These are phyloP conservation scores for Garcia nutans DNA, from an alignment of 345 rosid species.

Conservation along the genomic window DNA sequence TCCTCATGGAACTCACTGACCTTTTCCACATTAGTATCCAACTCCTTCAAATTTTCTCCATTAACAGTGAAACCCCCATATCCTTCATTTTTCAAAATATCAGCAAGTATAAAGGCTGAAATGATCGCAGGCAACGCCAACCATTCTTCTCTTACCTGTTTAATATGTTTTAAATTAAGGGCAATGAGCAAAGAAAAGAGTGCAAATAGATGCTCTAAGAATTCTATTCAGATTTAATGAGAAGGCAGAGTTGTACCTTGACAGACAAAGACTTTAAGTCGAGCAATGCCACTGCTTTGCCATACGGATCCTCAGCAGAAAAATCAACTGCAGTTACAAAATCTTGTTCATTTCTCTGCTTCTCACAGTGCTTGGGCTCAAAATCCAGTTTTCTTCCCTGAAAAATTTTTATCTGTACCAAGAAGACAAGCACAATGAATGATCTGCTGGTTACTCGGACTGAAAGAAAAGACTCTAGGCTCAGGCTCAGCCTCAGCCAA, in stretches of 20 bases:
- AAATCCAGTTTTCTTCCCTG: conserved; percentile 70
- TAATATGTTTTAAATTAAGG: conserved; percentile 21
- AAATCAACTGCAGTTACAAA: conserved; percentile 78
- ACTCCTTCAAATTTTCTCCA: conserved; percentile 19
- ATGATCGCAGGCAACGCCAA: conserved; percentile 55
- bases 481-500: conserved; percentile 4
- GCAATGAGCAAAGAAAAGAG: conserved; percentile 1
- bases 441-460: neutral
- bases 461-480: neutral
- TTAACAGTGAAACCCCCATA: conserved; percentile 26
- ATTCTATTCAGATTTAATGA: conserved; percentile 7
- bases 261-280: conserved; percentile 57
- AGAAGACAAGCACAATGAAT: conserved; percentile 21
- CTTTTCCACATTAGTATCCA: conserved; percentile 18
- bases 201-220: neutral
- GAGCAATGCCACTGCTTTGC: conserved; percentile 79
- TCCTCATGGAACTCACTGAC: conserved; percentile 18
- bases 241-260: conserved; percentile 44
- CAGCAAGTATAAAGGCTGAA: conserved; percentile 61
- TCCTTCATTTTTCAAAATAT: conserved; percentile 47
- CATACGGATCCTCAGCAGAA: conserved; percentile 72
- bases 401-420: conserved; percentile 63
- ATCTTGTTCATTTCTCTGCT: conserved; percentile 51
- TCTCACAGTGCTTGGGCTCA: conserved; percentile 52
- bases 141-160: conserved; percentile 69